phyloP scores from a whole-genome alignment of 176 grass and related monocot species.

The Pontederia paniculata region DNA sequence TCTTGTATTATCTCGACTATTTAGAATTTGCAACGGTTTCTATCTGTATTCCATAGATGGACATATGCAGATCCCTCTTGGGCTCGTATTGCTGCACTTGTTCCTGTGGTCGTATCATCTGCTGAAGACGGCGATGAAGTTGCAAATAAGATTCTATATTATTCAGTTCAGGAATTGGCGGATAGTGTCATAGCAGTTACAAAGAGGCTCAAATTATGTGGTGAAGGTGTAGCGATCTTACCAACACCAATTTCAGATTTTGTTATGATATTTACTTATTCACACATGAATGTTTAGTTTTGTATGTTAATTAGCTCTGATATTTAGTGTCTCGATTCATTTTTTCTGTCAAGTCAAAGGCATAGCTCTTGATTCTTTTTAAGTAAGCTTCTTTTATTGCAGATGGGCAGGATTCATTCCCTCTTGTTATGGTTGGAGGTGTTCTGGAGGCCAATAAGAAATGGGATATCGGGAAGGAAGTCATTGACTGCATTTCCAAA shows the following conservation, averaged over 20 bases:
- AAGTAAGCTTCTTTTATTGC: constrained; percentile 18
- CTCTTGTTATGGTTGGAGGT: constrained; percentile 94
- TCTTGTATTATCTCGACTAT: neutral
- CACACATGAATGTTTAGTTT: neutral
- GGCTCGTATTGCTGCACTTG: constrained; percentile 95
- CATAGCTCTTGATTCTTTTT: too few relatives aligned
- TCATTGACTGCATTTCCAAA: constrained; percentile 67
- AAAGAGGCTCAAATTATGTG: constrained; percentile 67
- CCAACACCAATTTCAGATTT: neutral
- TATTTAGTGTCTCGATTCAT: neutral
- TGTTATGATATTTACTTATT: constrained; percentile 4
- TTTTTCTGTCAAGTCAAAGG: constrained; percentile 1
- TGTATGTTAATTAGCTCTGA: neutral
- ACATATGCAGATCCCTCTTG: constrained; percentile 96
- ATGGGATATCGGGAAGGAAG: constrained; percentile 82
- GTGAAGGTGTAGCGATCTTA: constrained; percentile 42
- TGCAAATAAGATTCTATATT: constrained; percentile 81
- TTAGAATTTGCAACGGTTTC: constrained; percentile 10
- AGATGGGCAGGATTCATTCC: constrained; percentile 80
- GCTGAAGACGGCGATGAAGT: constrained; percentile 94
- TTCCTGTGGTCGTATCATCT: constrained; percentile 84
- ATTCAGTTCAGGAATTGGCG: constrained; percentile 72
- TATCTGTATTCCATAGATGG: constrained; percentile 45
- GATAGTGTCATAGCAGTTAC: constrained; percentile 94
- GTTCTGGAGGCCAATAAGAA: constrained; percentile 86